Conservation (phyloP, 2,329 filamentous ascomycete species). For the Talaromyces pinophilus region DNA sequence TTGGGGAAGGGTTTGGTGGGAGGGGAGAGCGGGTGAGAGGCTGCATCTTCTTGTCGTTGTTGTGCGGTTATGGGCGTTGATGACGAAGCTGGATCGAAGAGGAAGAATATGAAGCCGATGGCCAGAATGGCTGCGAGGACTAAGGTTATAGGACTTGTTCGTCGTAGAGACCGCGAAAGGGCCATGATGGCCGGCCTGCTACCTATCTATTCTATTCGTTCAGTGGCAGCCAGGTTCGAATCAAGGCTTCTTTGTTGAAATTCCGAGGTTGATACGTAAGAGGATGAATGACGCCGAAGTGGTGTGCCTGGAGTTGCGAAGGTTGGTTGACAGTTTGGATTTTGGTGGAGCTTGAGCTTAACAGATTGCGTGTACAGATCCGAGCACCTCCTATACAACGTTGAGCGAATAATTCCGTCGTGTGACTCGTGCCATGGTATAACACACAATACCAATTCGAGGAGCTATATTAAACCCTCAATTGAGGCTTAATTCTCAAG, state of each 20-base stretch:
- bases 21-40: constrained; percentile 70
- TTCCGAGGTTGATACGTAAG: neutral
- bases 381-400: constrained; percentile 7
- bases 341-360: constrained; percentile 5
- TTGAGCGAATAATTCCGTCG: neutral
- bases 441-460: neutral
- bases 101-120: constrained; percentile 69
- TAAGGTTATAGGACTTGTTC: constrained; percentile 75
- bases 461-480: neutral
- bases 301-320: neutral
- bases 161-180: constrained; percentile 68
- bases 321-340: neutral
- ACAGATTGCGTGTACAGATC: constrained; percentile 8
- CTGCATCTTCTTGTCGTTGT: constrained; percentile 58
- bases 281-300: neutral
- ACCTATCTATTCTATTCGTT: neutral
- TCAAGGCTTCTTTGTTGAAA: neutral
- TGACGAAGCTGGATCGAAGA: constrained; percentile 58
- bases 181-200: constrained; percentile 47
- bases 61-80: constrained; percentile 51
- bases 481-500: neutral
- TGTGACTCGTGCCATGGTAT: constrained; percentile 8
- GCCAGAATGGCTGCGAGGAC: constrained; percentile 70
- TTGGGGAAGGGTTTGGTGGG: constrained; percentile 75
- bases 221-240: neutral